Conservation (phyloP, 148 eudicot genomes). For the Tetragonia tetragonoides region DNA sequence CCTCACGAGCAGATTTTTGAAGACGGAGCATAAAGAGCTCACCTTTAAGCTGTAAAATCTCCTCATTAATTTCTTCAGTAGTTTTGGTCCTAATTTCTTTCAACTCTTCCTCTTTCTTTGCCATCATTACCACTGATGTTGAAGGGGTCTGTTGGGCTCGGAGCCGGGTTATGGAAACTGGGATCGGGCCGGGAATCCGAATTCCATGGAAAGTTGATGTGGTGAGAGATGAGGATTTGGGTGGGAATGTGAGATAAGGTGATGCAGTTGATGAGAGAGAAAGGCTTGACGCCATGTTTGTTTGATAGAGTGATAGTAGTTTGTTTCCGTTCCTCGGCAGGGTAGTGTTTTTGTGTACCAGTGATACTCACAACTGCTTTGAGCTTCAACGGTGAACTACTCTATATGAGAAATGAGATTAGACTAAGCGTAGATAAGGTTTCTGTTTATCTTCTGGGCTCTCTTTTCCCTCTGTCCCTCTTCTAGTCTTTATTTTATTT, state of each 20-base stretch:
- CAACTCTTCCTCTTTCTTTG: conserved; percentile 74
- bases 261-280: conserved; percentile 34
- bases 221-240: conserved; percentile 30
- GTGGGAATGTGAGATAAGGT: conserved; percentile 33
- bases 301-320: too few relatives aligned
- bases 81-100: conserved; percentile 68
- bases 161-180: conserved; percentile 11
- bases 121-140: conserved; percentile 57
- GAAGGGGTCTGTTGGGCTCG: conserved; percentile 15
- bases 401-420: too few relatives aligned
- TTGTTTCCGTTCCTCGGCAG: background rate
- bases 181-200: conserved; percentile 28
- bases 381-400: background rate
- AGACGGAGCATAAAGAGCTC: conserved; percentile 91
- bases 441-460: background rate
- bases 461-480: background rate
- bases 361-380: background rate
- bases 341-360: too few relatives aligned
- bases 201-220: conserved; percentile 66
- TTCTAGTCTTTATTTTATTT: background rate
- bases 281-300: conserved; percentile 42
- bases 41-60: conserved; percentile 77
- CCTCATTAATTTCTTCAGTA: conserved; percentile 72
- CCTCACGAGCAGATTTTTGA: conserved; percentile 63
- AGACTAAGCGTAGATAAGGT: too few relatives aligned